Base-by-base conservation (phyloP, 208 protist genomes). In the Trypanosoma mega region DNA sequence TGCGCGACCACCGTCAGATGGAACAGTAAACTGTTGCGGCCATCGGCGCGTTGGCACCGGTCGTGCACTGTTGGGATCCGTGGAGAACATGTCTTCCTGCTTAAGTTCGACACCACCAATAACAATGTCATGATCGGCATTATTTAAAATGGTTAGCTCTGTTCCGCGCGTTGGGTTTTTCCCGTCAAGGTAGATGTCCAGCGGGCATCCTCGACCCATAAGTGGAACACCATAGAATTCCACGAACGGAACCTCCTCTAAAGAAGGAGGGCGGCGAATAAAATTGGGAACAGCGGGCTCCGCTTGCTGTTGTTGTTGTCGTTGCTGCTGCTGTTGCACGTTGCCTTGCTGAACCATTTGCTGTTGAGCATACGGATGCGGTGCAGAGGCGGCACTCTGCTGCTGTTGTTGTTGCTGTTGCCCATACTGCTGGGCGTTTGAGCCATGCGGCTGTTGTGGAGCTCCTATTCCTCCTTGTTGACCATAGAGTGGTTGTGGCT, bases 121-220 rank as follows among this genome's bases (percentile, higher is more conserved):
- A 31, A 83, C 59, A 18, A 92, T 34, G 45, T 87, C 63, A 29
- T 78, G 76, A 33, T 82, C 76, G 23, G 74, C 65, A 60, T 91
- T 86, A 73, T 94, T 94, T 63, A 91, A 72, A 49, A 94, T 76
- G 33, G 72, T 87, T 58, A 94, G 52, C 71, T 94, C 83, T 31
- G 87, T 94, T 7, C 87, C 87, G 29, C 87, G 83, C 23, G 87
- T 92, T 29, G 87, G 81, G 41, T 51, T 94, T 54, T 80, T 80
- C 27, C 82, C 87, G 50, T 94, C 84, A 30, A 94, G 75, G 58
- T 90, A 94, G 31, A 94, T 82, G 53, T 94, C 87, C 21, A 92
- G 82, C 14, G 87, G 87, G 62, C 87, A 94, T 23, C 68, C 87
- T 39, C 82, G 79, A 30, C 55, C 84, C 27, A 94, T 37, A 1